phyloP scores from a whole-genome alignment of 306 rosid genomes.

The Vigna hirtella region DNA sequence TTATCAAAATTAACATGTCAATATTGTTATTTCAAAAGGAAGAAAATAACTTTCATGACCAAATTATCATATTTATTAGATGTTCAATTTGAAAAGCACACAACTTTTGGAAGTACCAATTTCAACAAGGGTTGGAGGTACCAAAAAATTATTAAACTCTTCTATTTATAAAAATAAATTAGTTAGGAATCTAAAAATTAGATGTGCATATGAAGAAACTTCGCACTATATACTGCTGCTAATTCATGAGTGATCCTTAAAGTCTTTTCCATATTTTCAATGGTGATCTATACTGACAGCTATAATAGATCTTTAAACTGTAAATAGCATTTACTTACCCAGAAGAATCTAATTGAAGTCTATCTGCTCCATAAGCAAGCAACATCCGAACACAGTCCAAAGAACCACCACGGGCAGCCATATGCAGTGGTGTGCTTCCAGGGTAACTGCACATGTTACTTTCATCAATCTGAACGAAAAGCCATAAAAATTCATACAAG shows the following conservation, averaged over 20 bases:
- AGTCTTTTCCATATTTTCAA: slow-evolving; percentile 5
- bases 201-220: too few species aligned
- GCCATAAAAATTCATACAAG: slow-evolving; percentile 21
- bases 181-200: too few species aligned
- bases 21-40: too few species aligned
- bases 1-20: too few species aligned
- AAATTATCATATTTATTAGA: too few species aligned
- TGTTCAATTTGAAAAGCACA: not conserved
- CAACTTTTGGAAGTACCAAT: too few species aligned
- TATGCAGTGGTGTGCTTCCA: slow-evolving; percentile 87
- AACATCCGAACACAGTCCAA: slow-evolving; percentile 80
- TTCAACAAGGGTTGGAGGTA: too few species aligned
- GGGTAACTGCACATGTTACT: slow-evolving; percentile 67
- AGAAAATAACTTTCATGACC: too few species aligned
- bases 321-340: slow-evolving; percentile 59
- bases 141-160: too few species aligned
- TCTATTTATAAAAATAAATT: too few species aligned
- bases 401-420: slow-evolving; percentile 89
- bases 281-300: not conserved
- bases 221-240: too few species aligned
- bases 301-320: not conserved
- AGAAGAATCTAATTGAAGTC: slow-evolving; percentile 77
- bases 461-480: slow-evolving; percentile 50
- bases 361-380: slow-evolving; percentile 95
- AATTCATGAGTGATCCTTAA: slow-evolving; percentile 4